Base-by-base conservation (phyloP, 306 rosid genomes). In the Dicorynia guianensis region DNA sequence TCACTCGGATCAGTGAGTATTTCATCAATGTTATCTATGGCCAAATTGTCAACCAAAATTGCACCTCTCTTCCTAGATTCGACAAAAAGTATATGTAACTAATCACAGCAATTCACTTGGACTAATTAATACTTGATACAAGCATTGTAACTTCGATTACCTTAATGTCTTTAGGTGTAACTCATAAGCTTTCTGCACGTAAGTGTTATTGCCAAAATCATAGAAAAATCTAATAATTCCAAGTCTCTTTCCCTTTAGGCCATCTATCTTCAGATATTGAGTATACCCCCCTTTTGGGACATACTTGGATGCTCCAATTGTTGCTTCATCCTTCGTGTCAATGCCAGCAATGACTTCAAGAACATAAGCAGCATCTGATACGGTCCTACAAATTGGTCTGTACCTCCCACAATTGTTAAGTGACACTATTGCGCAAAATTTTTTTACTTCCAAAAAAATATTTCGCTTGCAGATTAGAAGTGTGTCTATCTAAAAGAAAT, bases 351-450 rank as follows among this genome's bases (percentile, higher is more conserved):
- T 90, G 65, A 83, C 78, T 74, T 83, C 89, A 33, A 89, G 93
- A 77, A 87, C 89, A 81, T 76, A 53, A 48, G 84, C 87, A 36
- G 91, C 91, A 84, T 90, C 96, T 19, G 90, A 75, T 34, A 90
- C 88, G 4, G 87, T 90, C 88, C 91, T 86, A 75, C 89, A 84
- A 38, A 88, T 81, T 50, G 93, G 91, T 66, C 91, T 90, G 74
- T 55, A 64, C 72, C 69, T 40, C 9, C 76, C 65, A 63, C 49
- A 63, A 15, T 57, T 30, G 4, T 9, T 46, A 38, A 62, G 49
- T 62, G 11, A 39, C 12, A 13, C 14, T 44, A 1, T n/a, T 6
- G 2, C 30, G 7, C 10, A 35, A 56, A 68, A 47, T 69, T 1
- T 38, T 56, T 17, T 33, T 13, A 5, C 12, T 5, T 8, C 25